These are phyloP conservation scores for Cordia subcordata DNA, from an alignment of 257 asterid genomes.

Conservation along the genomic window DNA sequence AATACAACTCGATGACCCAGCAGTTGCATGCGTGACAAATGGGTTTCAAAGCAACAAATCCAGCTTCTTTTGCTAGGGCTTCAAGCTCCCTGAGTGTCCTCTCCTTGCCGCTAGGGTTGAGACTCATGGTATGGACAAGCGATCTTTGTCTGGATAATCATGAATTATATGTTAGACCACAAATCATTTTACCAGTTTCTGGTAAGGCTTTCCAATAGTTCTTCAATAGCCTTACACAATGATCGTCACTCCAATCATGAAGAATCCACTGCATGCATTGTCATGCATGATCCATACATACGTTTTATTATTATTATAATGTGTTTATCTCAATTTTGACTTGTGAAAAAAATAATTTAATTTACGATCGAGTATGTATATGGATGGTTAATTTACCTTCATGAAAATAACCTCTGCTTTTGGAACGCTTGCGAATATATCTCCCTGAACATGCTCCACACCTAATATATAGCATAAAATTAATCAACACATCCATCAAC, in stretches of 20 bases:
- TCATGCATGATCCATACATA: too few relatives aligned
- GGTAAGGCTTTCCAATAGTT: constrained; percentile 21
- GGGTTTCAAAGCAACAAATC: constrained; percentile 9
- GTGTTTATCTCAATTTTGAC: too few relatives aligned
- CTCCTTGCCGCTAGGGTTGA: constrained; percentile 20
- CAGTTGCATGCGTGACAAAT: constrained; percentile 5
- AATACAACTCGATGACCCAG: constrained; percentile 24
- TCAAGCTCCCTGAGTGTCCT: constrained; percentile 17
- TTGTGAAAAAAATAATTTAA: too few relatives aligned
- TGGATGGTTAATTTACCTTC: too few relatives aligned
- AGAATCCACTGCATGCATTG: constrained; percentile 25
- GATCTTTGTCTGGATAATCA: constrained; percentile 10
- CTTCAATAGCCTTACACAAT: constrained; percentile 18
- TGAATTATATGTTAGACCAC: constrained; percentile 15
- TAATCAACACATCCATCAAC: too few relatives aligned
- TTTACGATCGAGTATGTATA: too few relatives aligned
- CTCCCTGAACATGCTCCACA: constrained; percentile 19
- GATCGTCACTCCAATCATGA: constrained; percentile 29
- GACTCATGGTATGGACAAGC: constrained; percentile 16
- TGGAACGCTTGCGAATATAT: constrained; percentile 17
- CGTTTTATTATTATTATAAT: too few relatives aligned
- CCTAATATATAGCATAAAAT: too few relatives aligned
- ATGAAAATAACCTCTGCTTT: constrained; percentile 12
- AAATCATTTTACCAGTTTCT: constrained; percentile 23
- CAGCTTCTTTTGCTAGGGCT: constrained; percentile 18